phyloP scores from a whole-genome alignment of 768 basidiomycete genomes.

The Cyathus striatus region DNA sequence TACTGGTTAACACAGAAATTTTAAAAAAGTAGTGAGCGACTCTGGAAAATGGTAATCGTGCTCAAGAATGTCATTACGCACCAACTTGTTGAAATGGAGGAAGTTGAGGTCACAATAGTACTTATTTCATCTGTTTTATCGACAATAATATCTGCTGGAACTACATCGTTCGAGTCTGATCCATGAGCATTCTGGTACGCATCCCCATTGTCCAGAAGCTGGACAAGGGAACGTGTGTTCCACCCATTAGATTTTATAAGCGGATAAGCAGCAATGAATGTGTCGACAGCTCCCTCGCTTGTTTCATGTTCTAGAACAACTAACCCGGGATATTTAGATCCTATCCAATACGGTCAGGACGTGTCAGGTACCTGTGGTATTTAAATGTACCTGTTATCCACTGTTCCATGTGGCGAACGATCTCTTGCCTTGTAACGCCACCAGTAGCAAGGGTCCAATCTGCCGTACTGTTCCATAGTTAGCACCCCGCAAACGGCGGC shows the following conservation, averaged over 20 bases:
- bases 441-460: constrained; percentile 66
- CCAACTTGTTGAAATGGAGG: not conserved
- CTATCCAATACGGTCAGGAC: constrained; percentile 17
- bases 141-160: constrained; percentile 15
- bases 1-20: too few species aligned
- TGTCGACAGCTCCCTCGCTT: constrained; percentile 48
- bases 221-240: constrained; percentile 56
- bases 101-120: not conserved
- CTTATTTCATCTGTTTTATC: constrained; percentile 2
- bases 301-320: constrained; percentile 85
- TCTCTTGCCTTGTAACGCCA: constrained; percentile 37
- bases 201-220: constrained; percentile 28
- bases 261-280: constrained; percentile 65
- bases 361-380: not conserved
- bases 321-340: constrained; percentile 73
- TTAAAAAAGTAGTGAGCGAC: too few species aligned
- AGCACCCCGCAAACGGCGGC: constrained; percentile 1
- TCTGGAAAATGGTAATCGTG: too few species aligned
- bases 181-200: constrained; percentile 44
- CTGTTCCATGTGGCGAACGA: constrained; percentile 43
- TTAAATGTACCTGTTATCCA: constrained; percentile 49
- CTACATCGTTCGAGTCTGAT: constrained; percentile 26
- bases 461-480: constrained; percentile 40
- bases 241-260: constrained; percentile 65
- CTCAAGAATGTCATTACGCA: too few species aligned